phyloP scores from a whole-genome alignment of 148 eudicot genomes.

The Arctostaphylos glauca region DNA sequence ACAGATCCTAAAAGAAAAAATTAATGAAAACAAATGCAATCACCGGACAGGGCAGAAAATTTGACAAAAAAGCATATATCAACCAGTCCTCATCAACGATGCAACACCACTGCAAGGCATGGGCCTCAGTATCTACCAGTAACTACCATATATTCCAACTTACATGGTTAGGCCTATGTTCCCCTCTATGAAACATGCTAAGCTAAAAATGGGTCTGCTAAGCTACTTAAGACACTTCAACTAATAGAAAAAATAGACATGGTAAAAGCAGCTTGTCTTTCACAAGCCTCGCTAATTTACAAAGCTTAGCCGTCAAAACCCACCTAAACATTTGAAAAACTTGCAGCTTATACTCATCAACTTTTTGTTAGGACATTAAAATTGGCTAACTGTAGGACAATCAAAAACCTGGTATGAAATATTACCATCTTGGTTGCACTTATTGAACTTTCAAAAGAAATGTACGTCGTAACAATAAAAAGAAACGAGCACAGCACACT shows the following conservation, averaged over 20 bases:
- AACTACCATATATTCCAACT: not conserved
- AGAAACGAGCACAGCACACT: not conserved
- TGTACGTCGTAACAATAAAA: not conserved
- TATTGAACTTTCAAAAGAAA: not conserved
- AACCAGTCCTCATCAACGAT: not conserved
- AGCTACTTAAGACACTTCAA: not conserved
- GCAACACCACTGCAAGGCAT: no score
- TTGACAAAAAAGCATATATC: not conserved
- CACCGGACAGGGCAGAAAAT: no score
- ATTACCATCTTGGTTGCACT: not conserved
- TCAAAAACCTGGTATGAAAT: not conserved
- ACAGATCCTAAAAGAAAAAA: no score
- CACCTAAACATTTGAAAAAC: not conserved
- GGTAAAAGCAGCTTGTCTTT: not conserved
- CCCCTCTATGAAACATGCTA: not conserved
- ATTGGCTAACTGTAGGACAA: not conserved
- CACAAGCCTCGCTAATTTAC: not conserved
- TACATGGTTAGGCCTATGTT: not conserved
- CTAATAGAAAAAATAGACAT: not conserved
- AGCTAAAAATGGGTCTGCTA: not conserved
- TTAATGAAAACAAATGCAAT: no score
- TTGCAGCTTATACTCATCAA: slow-evolving; percentile 9
- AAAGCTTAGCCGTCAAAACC: not conserved
- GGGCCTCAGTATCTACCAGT: no score
- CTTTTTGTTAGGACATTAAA: not conserved